Conservation (phyloP, 306 rosid genomes). For the Benincasa hispida region DNA sequence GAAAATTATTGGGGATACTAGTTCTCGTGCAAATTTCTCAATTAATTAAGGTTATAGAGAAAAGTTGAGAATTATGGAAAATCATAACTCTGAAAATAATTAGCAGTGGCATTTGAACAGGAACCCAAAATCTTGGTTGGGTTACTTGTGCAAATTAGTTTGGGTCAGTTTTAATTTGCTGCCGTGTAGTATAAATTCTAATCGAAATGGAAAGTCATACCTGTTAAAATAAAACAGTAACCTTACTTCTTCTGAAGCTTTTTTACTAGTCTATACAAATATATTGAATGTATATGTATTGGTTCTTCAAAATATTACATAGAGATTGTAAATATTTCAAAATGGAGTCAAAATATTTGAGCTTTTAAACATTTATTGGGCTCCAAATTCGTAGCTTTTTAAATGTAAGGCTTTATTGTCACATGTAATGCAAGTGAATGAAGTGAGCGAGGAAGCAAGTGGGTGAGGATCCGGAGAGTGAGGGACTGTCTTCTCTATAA, state of each 20-base stretch:
- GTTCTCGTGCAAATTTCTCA: neutral
- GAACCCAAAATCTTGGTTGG: neutral
- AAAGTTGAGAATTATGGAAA: neutral
- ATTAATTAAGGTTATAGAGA: neutral
- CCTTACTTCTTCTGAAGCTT: neutral
- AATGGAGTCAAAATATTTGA: neutral
- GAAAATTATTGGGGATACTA: neutral
- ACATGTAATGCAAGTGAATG: no score
- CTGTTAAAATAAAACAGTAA: no score
- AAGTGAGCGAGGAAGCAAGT: no score
- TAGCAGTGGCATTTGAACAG: neutral
- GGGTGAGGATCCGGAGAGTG: no score
- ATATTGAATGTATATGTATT: neutral
- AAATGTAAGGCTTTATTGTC: no score
- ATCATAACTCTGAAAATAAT: neutral
- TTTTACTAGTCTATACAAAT: no score
- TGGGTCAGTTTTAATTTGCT: neutral
- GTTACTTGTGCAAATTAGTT: neutral
- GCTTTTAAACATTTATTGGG: neutral
- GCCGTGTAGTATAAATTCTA: neutral
- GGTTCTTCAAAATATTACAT: neutral
- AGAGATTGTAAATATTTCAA: neutral
- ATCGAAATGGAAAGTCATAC: neutral
- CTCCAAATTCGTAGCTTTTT: no score
- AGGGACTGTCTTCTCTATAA: no score